Evolutionary conservation across 2,329 filamentous ascomycete species (phyloP).

Genomic region (Aspergillus unguis): DNA sequence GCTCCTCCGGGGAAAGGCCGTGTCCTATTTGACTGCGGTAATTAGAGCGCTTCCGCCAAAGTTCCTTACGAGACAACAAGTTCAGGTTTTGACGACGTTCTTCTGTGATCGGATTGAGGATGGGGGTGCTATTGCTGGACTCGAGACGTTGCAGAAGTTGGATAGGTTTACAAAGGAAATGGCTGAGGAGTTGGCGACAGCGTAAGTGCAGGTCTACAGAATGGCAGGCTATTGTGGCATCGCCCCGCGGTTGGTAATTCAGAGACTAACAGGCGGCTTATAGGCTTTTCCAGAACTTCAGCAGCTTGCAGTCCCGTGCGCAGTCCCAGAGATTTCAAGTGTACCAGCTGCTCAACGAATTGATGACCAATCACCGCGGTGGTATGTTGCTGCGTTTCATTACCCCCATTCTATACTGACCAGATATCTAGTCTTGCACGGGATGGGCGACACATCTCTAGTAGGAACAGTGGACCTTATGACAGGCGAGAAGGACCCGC

Average conservation of each 20-base stretch:
- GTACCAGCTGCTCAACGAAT: constrained; percentile 57
- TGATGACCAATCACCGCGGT: constrained; percentile 60
- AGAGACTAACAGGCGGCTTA: constrained; percentile 17
- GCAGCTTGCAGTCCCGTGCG: constrained; percentile 58
- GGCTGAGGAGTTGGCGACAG: constrained; percentile 52
- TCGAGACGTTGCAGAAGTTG: constrained; percentile 57
- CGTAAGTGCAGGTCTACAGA: constrained; percentile 39
- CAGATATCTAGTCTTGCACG: constrained; percentile 44
- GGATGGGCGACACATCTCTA: constrained; percentile 59
- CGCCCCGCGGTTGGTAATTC: not conserved
- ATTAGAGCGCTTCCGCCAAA: constrained; percentile 51
- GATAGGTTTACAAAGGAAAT: constrained; percentile 60
- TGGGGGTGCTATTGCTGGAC: constrained; percentile 57
- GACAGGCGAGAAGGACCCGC: constrained; percentile 65
- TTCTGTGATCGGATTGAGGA: constrained; percentile 63
- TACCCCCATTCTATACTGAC: constrained; percentile 14
- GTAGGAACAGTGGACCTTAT: constrained; percentile 62
- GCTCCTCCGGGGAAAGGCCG: constrained; percentile 57
- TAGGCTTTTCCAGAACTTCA: constrained; percentile 52
- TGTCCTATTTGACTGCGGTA: constrained; percentile 43
- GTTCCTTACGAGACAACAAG: constrained; percentile 59
- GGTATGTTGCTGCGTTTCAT: constrained; percentile 35
- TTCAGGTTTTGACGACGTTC: constrained; percentile 61
- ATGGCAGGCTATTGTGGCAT: not conserved
- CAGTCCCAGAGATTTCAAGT: constrained; percentile 65